Percentiles rank a stretch among this genome's conserved stretches.
phyloP scores from a whole-genome alignment of 2,329 filamentous ascomycete species.

The Fusarium albosuccineum region DNA sequence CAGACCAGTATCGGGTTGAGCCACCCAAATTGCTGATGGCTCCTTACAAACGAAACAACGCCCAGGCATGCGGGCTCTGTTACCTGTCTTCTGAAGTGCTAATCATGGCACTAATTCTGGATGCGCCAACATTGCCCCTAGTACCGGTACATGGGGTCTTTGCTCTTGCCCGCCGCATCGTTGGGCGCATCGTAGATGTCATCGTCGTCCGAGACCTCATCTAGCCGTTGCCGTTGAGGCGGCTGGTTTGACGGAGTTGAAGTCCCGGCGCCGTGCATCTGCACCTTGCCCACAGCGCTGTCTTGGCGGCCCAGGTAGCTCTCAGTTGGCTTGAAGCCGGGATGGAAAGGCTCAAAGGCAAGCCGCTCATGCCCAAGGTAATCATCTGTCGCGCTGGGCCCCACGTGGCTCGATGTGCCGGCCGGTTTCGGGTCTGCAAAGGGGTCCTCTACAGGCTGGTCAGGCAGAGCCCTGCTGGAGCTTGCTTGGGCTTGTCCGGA shows the following conservation, averaged over 20 bases:
- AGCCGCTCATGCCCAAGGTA: constrained; percentile 44
- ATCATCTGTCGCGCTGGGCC: constrained; percentile 30
- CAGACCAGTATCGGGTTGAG: constrained; percentile 3
- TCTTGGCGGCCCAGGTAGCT: constrained; percentile 53
- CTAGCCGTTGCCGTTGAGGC: constrained; percentile 34
- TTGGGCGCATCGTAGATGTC: constrained; percentile 54
- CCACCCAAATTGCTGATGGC: neutral
- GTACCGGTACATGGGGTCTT: constrained; percentile 54
- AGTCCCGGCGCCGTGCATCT: constrained; percentile 56
- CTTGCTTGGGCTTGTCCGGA: constrained; percentile 47
- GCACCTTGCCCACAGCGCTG: constrained; percentile 56
- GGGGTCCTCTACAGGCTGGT: constrained; percentile 41
- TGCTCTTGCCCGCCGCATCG: constrained; percentile 52
- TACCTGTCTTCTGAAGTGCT: neutral
- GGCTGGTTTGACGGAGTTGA: constrained; percentile 32
- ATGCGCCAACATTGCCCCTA: constrained; percentile 23
- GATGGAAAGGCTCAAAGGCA: constrained; percentile 55
- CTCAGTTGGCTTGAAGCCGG: constrained; percentile 49
- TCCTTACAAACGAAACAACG: constrained; percentile 2
- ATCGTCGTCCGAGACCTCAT: constrained; percentile 52
- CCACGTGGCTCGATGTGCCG: constrained; percentile 28
- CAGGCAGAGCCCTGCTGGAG: constrained; percentile 34
- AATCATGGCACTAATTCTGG: neutral
- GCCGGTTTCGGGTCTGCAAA: constrained; percentile 52
- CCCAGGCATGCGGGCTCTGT: neutral